Evolutionary conservation across 129 eudicot genomes (phyloP).

Genomic region (Apium graveolens): DNA sequence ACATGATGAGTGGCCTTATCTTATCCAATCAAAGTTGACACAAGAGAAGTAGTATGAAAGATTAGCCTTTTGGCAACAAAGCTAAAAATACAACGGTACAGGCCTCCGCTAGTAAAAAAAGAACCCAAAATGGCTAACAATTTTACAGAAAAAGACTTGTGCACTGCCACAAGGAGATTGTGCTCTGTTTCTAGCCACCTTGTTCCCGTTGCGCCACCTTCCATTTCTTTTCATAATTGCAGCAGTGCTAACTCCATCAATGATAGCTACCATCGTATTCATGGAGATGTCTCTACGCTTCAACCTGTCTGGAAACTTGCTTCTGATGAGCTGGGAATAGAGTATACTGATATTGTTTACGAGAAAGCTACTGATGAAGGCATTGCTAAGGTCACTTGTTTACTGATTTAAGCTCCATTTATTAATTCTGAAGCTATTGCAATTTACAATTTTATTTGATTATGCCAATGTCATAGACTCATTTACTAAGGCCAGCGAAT

Average conservation of each 20-base stretch:
- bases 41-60: too few relatives aligned
- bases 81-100: not conserved
- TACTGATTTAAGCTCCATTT: not conserved
- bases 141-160: constrained; percentile 29
- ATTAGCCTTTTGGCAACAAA: not conserved
- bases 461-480: too few relatives aligned
- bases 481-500: too few relatives aligned
- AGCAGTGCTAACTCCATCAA: constrained; percentile 24
- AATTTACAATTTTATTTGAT: too few relatives aligned
- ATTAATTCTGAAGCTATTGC: not conserved
- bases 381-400: constrained; percentile 72
- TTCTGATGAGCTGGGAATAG: constrained; percentile 58
- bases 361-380: constrained; percentile 87
- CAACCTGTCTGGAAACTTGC: constrained; percentile 54
- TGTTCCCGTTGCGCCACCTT: constrained; percentile 21
- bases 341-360: constrained; percentile 65
- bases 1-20: not conserved
- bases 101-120: not conserved
- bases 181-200: constrained; percentile 56
- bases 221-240: constrained; percentile 19
- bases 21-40: not conserved
- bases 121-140: constrained; percentile 33
- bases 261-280: constrained; percentile 69
- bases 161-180: constrained; percentile 42
- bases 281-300: constrained; percentile 53